Base-by-base conservation (phyloP, 352 stramenopile species). In the Phytophthora idaei region DNA sequence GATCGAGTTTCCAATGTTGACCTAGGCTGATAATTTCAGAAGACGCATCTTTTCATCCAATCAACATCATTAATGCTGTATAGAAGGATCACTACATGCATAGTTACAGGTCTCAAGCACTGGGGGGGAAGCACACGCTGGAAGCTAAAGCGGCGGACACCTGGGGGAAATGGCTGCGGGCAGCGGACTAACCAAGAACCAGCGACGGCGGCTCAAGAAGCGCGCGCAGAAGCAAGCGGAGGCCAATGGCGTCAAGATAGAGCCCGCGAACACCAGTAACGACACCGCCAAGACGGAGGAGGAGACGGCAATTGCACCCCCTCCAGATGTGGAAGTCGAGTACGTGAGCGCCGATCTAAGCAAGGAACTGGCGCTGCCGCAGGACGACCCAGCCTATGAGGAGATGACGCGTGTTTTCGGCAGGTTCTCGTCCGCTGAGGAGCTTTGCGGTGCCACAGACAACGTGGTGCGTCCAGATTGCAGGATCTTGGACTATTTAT, bases 401-500 rank as follows among this genome's bases (percentile, higher is more conserved):
- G 87, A 97, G 67, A 95, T 98, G 61, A 89, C 90, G 73, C 81
- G 92, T 45, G 87, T 98, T 31, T 97, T 97, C 45, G 74, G 85
- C 53, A 92, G 87, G 63, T 95, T 97, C 45, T 87, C 83, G 53
- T 89, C 81, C 0, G 85, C 87, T 1, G 89, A 97, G 52, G 89
- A 95, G 46, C 74, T 95, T 6, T 93, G 83, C 50, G 84, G 80
- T 9, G 71, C 76, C 21, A 81, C 73, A 32, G 64, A 76, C 31
- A 77, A 87, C 41, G 80, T 89, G 61, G 78, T 86, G 9, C 41
- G 57, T 68, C 4, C 9, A 54, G 39, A 9, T 0, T 51, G 11
- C 12, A 61, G 25, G 29, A 65, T 63, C 32, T 51, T 48, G 41
- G 14, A 28, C 2, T 5, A 4, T 45, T 39, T 64, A 42, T 25